A percentile compares a stretch with the other conserved stretches of the same genome.
Conservation (phyloP, 2,329 filamentous ascomycete species). For the Niveomyces coronatus region DNA sequence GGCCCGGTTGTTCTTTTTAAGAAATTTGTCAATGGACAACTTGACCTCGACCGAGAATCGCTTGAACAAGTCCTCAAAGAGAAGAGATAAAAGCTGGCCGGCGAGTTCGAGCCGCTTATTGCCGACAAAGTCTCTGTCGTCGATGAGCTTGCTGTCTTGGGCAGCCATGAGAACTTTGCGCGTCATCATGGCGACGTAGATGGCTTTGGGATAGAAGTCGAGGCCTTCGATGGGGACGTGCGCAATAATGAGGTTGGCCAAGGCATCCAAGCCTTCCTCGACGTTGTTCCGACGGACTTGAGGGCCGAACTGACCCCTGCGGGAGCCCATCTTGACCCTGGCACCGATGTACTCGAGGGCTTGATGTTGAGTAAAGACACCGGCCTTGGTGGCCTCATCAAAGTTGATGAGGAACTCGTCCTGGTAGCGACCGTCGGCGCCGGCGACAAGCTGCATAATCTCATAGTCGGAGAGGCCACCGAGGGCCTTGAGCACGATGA, state of each 20-base stretch:
- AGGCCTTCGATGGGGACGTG: conserved; percentile 86
- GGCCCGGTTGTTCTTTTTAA: conserved; percentile 87
- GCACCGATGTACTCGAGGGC: conserved; percentile 86
- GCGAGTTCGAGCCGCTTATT: conserved; percentile 95
- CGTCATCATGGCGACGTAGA: conserved; percentile 96
- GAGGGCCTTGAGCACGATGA: conserved; percentile 85
- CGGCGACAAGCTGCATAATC: conserved; percentile 83
- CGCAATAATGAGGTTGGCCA: conserved; percentile 87
- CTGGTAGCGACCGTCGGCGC: conserved; percentile 78
- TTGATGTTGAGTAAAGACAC: conserved; percentile 87
- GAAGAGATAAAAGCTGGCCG: conserved; percentile 81
- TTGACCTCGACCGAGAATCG: conserved; percentile 84
- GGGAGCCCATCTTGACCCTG: conserved; percentile 77
- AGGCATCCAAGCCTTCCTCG: conserved; percentile 84
- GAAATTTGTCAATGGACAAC: conserved; percentile 85
- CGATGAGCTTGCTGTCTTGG: conserved; percentile 78
- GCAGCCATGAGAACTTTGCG: conserved; percentile 92
- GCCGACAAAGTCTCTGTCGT: conserved; percentile 94
- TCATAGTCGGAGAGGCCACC: conserved; percentile 92
- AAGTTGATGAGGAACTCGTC: conserved; percentile 95
- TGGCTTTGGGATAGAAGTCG: conserved; percentile 92
- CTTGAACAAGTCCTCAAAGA: conserved; percentile 98
- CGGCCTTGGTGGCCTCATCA: conserved; percentile 75
- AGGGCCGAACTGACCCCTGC: conserved; percentile 42
- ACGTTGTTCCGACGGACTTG: conserved; percentile 66